Evolutionary conservation across 2,329 filamentous ascomycete species (phyloP), one percentile per base, ranked within the genome.

Genomic region (Neonectria magnoliae): DNA sequence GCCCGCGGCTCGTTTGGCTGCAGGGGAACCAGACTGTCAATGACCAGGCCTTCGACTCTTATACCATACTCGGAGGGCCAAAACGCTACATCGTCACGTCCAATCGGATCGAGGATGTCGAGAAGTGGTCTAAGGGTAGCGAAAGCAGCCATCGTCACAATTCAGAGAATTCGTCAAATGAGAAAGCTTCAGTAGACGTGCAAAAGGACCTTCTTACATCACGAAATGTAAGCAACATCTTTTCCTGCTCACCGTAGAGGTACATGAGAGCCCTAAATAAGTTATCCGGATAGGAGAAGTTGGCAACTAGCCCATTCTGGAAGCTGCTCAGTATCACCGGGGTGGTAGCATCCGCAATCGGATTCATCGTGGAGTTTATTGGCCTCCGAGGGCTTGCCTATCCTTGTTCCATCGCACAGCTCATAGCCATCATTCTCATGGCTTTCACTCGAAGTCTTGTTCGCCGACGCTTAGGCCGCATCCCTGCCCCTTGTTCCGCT

Each of bases 1-100:
- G 5, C 25, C 25, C 4, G 5, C 52, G 59, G 13, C 52, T 57
- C 0, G 1, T 62, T 9, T 62, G 59, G 59, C 29, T 62, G 18
- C 59, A 62, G n/a, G 11, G 27, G 22, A 20, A 33, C 2, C 59
- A 62, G 25, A 57, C 31, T 2, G 51, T 57, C 3, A 62, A 57
- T 33, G 59, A 52, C 6, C 52, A 62, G 18, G 16, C 51, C 7
- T 62, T 62, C 33, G 20, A 51, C 5, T 33, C 31, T 0, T 57
- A 62, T 33, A 20, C 41, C 10, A 48, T 60, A n/a, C 50, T 60
- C 7, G 57, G 33, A 31, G 50, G 50, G 8, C 18, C 48, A 25
- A 60, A 60, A 5, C 47, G 20, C 22, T 50, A 50, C 9, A 50
- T 50, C 25, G 6, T 50, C 13, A 50, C 47, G 3, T 50, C 47